These are phyloP conservation scores for Geotrichum aggregatum DNA, from an alignment of 1,139 yeast genomes.

Conservation along the genomic window DNA sequence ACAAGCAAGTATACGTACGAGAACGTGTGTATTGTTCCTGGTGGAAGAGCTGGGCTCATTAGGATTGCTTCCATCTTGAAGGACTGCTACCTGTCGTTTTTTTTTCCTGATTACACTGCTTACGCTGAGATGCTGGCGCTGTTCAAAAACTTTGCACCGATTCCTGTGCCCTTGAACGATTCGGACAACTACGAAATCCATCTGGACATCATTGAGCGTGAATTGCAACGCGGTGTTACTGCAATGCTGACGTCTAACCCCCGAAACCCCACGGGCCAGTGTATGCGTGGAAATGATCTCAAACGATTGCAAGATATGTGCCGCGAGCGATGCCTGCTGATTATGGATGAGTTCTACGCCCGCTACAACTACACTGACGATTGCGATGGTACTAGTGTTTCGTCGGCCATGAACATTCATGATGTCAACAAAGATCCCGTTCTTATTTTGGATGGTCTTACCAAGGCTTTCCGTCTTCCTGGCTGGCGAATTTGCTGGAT, in stretches of 20 bases:
- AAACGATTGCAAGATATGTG: constrained; percentile 54
- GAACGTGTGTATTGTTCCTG: constrained; percentile 65
- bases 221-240: constrained; percentile 58
- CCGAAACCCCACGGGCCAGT: constrained; percentile 63
- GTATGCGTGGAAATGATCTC: constrained; percentile 51
- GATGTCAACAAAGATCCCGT: constrained; percentile 64
- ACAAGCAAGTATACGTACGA: constrained; percentile 56
- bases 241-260: constrained; percentile 62
- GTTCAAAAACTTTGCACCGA: constrained; percentile 63
- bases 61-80: constrained; percentile 62
- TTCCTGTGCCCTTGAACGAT: constrained; percentile 62
- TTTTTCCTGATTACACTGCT: constrained; percentile 67
- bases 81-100: constrained; percentile 60
- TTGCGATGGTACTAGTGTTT: constrained; percentile 54
- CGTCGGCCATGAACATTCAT: constrained; percentile 53
- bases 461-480: constrained; percentile 63
- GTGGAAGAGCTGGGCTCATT: constrained; percentile 66
- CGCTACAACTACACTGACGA: constrained; percentile 60
- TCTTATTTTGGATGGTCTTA: constrained; percentile 59
- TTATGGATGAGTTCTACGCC: constrained; percentile 67
- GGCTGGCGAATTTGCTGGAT: constrained; percentile 73
- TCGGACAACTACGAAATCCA: constrained; percentile 59
- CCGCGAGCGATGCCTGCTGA: constrained; percentile 53
- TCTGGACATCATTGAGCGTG: constrained; percentile 52
- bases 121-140: constrained; percentile 69